phyloP scores from a whole-genome alignment of 495 filamentous ascomycete species.

The Ramalina intermedia region DNA sequence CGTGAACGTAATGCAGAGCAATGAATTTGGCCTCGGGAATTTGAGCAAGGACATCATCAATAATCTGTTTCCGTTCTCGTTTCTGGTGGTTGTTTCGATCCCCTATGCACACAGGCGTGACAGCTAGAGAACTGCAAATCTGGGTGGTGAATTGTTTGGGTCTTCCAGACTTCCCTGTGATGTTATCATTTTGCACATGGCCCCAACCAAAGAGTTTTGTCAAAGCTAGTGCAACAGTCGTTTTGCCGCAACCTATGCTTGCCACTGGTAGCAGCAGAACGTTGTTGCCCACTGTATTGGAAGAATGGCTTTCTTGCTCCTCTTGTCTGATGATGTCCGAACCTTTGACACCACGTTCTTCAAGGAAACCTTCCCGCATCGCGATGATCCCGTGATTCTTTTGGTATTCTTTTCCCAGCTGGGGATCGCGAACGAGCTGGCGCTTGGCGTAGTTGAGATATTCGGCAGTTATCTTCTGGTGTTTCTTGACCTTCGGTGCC shows the following conservation, averaged over 20 bases:
- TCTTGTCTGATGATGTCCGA: slow-evolving; percentile 66
- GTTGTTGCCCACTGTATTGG: slow-evolving; percentile 38
- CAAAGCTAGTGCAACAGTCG: slow-evolving; percentile 74
- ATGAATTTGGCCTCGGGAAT: slow-evolving; percentile 55
- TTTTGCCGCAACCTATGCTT: slow-evolving; percentile 92
- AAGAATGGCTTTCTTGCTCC: slow-evolving; percentile 19
- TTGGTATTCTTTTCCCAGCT: slow-evolving; percentile 51
- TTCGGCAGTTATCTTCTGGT: slow-evolving; percentile 77
- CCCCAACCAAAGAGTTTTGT: slow-evolving; percentile 80
- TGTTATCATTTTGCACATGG: slow-evolving; percentile 94
- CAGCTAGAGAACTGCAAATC: slow-evolving; percentile 42
- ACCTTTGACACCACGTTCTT: slow-evolving; percentile 66
- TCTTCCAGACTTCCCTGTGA: slow-evolving; percentile 56
- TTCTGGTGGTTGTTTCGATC: slow-evolving; percentile 88
- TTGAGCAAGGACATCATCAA: slow-evolving; percentile 54
- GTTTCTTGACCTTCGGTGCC: slow-evolving; percentile 66
- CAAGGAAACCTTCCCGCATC: slow-evolving; percentile 74
- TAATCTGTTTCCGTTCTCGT: slow-evolving; percentile 75
- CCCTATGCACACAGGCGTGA: slow-evolving; percentile 62
- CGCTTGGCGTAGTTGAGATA: slow-evolving; percentile 71
- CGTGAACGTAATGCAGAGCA: slow-evolving; percentile 86
- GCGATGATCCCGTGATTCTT: slow-evolving; percentile 93
- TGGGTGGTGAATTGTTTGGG: slow-evolving; percentile 57
- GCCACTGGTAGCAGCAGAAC: slow-evolving; percentile 76
- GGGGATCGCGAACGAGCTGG: slow-evolving; percentile 49